Evolutionary conservation across 1,284 basidiomycete genomes (phyloP).

Genomic region (Phellopilus nigrolimitatus): DNA sequence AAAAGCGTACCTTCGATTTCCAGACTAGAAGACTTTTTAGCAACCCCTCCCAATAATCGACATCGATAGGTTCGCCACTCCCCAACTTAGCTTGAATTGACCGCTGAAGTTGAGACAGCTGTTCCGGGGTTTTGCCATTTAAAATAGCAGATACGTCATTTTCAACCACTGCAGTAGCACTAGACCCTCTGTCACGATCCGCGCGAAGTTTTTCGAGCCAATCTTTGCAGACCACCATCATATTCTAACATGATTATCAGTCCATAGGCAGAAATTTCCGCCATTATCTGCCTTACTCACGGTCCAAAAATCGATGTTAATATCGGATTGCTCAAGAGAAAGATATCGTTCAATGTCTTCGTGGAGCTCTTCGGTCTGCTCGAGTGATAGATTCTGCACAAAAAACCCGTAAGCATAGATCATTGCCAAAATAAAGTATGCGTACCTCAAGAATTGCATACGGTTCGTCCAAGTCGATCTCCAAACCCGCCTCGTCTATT

Average conservation of each 20-base stretch:
- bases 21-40: slow-evolving; percentile 93
- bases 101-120: slow-evolving; percentile 79
- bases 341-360: slow-evolving; percentile 94
- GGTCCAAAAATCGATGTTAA: slow-evolving; percentile 96
- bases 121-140: slow-evolving; percentile 77
- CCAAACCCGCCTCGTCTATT: slow-evolving; percentile 79
- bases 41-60: slow-evolving; percentile 96
- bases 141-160: slow-evolving; percentile 71
- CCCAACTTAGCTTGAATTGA: slow-evolving; percentile 85
- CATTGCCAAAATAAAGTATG: slow-evolving; percentile 18
- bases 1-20: slow-evolving; percentile 83
- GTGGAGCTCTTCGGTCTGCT: slow-evolving; percentile 91
- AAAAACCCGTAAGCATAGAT: neutral
- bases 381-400: slow-evolving; percentile 73
- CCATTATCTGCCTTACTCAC: slow-evolving; percentile 42
- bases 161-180: slow-evolving; percentile 76
- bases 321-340: slow-evolving; percentile 76
- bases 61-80: slow-evolving; percentile 92
- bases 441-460: slow-evolving; percentile 93
- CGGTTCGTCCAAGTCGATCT: slow-evolving; percentile 97
- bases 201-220: slow-evolving; percentile 74
- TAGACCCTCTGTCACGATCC: slow-evolving; percentile 53
- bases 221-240: slow-evolving; percentile 96
- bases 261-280: slow-evolving; percentile 5
- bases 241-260: slow-evolving; percentile 52